phyloP scores from a whole-genome alignment of 2,329 filamentous ascomycete species.

The Emergomyces africanus region DNA sequence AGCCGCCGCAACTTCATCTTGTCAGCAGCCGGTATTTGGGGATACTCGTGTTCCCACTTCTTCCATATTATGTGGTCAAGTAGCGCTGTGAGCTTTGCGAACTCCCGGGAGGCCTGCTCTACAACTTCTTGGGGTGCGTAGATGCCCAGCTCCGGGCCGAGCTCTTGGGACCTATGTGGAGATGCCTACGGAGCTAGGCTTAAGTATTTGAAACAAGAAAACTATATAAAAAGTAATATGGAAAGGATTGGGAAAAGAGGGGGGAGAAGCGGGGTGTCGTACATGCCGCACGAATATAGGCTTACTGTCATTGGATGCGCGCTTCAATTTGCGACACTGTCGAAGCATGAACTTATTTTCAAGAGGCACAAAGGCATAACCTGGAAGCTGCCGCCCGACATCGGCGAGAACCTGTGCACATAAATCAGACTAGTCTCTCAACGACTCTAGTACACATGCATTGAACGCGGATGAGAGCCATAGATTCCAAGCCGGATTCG shows the following conservation, averaged over 20 bases:
- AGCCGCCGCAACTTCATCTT: background rate
- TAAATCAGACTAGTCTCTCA: background rate
- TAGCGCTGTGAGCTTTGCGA: background rate
- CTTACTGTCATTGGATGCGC: background rate
- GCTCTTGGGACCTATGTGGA: background rate
- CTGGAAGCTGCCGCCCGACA: background rate
- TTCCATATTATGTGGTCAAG: background rate
- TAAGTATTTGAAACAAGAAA: background rate
- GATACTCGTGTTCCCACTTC: background rate
- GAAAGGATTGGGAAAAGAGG: background rate
- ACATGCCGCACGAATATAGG: background rate
- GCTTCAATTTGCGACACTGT: background rate
- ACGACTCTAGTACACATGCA: no score
- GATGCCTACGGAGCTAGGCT: background rate
- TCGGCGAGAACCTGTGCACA: background rate
- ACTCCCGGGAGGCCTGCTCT: background rate
- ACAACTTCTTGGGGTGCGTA: background rate
- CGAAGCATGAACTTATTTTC: background rate
- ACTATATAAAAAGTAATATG: background rate
- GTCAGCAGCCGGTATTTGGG: background rate
- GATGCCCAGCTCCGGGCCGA: background rate
- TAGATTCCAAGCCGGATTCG: background rate
- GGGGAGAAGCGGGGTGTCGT: background rate
- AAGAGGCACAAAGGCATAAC: background rate
- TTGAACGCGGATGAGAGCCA: background rate